A percentile compares a stretch with the other conserved stretches of the same genome.
Conservation (phyloP, 345 rosid species). For the Garcia nutans region DNA sequence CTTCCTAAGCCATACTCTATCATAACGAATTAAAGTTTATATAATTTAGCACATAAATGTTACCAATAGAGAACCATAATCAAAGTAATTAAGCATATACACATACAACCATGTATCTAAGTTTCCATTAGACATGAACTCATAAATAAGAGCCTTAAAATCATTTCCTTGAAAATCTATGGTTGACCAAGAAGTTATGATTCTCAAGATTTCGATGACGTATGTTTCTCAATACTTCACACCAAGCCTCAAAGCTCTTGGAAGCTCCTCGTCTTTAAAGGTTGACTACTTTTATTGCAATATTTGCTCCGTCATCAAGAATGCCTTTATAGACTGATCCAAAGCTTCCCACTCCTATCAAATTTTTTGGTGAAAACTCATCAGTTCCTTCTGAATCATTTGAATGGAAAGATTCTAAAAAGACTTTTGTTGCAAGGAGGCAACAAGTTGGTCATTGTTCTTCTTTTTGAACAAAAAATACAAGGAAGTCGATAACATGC, state of each 20-base stretch:
- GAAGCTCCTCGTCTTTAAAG: constrained; percentile 9
- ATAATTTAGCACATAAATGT: too few species aligned
- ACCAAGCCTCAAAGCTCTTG: constrained; percentile 23
- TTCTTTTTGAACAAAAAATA: not conserved
- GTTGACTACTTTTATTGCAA: constrained; percentile 20
- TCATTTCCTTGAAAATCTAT: too few species aligned
- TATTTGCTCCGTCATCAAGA: not conserved
- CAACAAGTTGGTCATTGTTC: not conserved
- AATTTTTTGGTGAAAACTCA: constrained; percentile 11
- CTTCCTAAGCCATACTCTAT: too few species aligned
- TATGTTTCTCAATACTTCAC: constrained; percentile 24
- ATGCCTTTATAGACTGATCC: constrained; percentile 8
- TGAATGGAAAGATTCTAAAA: not conserved
- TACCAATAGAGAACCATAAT: too few species aligned
- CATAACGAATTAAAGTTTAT: too few species aligned
- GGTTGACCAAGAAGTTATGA: too few species aligned
- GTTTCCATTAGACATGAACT: too few species aligned
- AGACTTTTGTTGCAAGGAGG: not conserved
- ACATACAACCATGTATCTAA: too few species aligned
- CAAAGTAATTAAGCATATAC: too few species aligned
- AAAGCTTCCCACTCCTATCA: constrained; percentile 18
- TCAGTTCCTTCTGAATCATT: constrained; percentile 4
- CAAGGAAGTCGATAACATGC: not conserved
- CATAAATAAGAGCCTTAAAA: too few species aligned
- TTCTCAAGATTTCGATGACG: constrained; percentile 20